Evolutionary conservation across 306 rosid species (phyloP).

Genomic region (Glycyrrhiza uralensis): DNA sequence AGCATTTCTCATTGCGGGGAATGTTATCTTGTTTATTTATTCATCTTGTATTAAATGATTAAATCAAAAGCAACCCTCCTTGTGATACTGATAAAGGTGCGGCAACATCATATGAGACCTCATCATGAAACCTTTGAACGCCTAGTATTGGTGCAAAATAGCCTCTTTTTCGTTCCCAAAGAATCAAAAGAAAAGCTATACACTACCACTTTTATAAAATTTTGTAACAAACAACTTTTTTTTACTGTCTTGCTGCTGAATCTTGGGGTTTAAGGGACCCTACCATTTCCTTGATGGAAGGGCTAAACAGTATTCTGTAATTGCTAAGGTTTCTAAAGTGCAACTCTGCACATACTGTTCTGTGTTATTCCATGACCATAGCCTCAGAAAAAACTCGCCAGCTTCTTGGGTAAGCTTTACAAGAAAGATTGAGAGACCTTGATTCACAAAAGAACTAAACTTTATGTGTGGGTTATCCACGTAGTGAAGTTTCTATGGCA

Average conservation of each 20-base stretch:
- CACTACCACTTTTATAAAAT: not conserved
- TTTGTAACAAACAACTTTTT: constrained; percentile 22
- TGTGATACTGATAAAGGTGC: constrained; percentile 30
- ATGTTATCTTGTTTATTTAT: constrained; percentile 23
- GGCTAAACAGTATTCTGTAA: constrained; percentile 33
- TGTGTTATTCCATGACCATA: not conserved
- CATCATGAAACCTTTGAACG: constrained; percentile 37
- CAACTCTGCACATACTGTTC: not conserved
- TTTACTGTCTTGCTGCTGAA: constrained; percentile 30
- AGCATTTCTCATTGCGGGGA: not conserved
- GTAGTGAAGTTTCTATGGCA: not conserved
- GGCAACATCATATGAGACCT: constrained; percentile 33
- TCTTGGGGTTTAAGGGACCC: constrained; percentile 32
- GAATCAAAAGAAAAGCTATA: constrained; percentile 25
- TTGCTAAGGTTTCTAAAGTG: constrained; percentile 21
- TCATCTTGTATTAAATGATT: constrained; percentile 31
- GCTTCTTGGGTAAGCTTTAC: not conserved
- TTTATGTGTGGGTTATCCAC: not conserved
- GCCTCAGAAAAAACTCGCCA: not conserved
- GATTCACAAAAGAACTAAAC: constrained; percentile 3
- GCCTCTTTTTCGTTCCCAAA: constrained; percentile 30
- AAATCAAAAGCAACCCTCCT: constrained; percentile 24
- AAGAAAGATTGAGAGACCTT: not conserved
- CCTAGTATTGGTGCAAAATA: constrained; percentile 22
- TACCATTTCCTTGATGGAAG: constrained; percentile 47